Evolutionary conservation across 345 rosid species (phyloP), one percentile per base, ranked within the genome.

Genomic region (Gossypium rotundifolium): DNA sequence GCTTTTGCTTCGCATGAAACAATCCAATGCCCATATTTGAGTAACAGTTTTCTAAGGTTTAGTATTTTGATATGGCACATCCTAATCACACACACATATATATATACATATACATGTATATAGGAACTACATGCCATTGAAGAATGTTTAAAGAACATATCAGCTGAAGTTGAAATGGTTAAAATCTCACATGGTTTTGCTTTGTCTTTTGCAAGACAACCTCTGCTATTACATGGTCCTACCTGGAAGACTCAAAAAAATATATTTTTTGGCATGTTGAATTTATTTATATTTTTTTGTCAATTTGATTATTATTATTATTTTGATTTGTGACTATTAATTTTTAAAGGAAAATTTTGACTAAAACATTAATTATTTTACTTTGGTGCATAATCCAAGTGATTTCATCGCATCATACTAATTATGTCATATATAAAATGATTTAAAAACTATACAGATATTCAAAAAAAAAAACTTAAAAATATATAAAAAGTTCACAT

Each of bases 1-100:
- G 89, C 84, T 86, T 90, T 80, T 93, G 91, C 76, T 84, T 91
- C 1, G 93, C 93, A 44, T 87, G 83, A 70, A 87, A 80, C 52
- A 90, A 75, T 23, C 91, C 94, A 82, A 83, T 7, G 87, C 96
- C 98, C 88, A 90, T 27, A 42, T 69, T 64, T 69, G 80, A 61
- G 71, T 67, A 23, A 0, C 16, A 33, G 7, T 7, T 64, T 64
- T 17, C 14, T 58, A 18, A n/a, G 8, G 27, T 69, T 51, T 27
- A 25, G 40, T 74, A 22, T 6, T 64, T 64, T 64, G 10, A 51
- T 25, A 62, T 48, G 62, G 44, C 25, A 38, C 1, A 17, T 20
- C 69, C 71, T 52, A n/a, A 40, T 49, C 14, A 59, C 51, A 71
- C 38, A 7, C 11, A 71, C 23, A 66, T 66, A 58, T 38, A 11